These are phyloP conservation scores for Pelargonium citronellum DNA, from an alignment of 441 rosid genomes.

Conservation along the genomic window DNA sequence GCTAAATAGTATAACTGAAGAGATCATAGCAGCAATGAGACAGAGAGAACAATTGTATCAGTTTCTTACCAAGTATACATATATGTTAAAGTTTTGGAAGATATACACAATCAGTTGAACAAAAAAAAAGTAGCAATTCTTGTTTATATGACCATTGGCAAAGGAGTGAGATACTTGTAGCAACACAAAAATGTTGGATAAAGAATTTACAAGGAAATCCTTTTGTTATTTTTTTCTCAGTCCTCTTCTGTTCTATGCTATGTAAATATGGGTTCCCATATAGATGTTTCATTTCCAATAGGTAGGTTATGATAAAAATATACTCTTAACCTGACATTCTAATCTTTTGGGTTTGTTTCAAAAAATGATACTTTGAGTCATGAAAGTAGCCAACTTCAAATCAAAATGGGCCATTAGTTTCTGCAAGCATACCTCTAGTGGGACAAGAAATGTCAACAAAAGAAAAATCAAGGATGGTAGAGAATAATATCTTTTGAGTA, in stretches of 20 bases:
- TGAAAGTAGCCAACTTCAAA: too few relatives aligned
- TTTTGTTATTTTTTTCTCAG: not conserved
- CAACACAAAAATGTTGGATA: conserved; percentile 12
- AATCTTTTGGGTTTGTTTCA: not conserved
- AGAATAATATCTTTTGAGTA: conserved; percentile 19
- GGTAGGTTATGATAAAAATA: not conserved
- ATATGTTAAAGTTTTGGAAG: conserved; percentile 32
- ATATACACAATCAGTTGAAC: conserved; percentile 17
- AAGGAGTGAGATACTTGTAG: conserved; percentile 21
- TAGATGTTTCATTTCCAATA: not conserved
- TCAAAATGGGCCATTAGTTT: conserved; percentile 9
- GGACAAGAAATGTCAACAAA: conserved; percentile 11
- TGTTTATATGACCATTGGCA: conserved; percentile 20
- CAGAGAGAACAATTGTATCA: not conserved
- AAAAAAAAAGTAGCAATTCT: conserved; percentile 17
- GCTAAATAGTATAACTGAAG: not conserved
- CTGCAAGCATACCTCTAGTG: conserved; percentile 3
- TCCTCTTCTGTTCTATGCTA: not conserved
- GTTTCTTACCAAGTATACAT: not conserved
- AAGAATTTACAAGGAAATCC: conserved; percentile 10
- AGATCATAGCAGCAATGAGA: not conserved
- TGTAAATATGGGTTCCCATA: not conserved
- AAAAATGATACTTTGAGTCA: not conserved
- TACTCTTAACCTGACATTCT: not conserved
- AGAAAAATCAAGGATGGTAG: conserved; percentile 13